Evolutionary conservation across 805 yeast species (phyloP), one percentile per base, ranked within the genome.

Genomic region (Pichia cephalocereana): DNA sequence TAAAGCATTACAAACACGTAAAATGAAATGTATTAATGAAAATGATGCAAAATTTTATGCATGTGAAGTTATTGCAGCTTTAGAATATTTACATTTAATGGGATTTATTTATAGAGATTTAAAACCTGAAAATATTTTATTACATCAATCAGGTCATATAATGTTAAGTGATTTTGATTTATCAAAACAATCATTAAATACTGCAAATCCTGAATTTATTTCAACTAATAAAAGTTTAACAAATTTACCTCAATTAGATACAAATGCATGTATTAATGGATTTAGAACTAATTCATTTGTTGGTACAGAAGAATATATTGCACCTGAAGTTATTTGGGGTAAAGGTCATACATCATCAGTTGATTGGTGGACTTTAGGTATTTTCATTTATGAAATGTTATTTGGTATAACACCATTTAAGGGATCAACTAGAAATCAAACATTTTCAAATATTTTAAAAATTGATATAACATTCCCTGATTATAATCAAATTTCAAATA

Each of bases 311-410:
- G 99, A 93, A 63, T 93, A 93, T 64, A 89, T 93, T 59, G 98
- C 99, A 0, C 99, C 99, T 0, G 99, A 93, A 61, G 99, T 93
- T 6, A 93, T 93, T 47, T 73, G 93, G 63, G 98, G 98, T 1
- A 86, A 90, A 57, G 99, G 99, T 2, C 99, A 93, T 59, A 91
- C 98, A 1, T 83, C 91, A 8, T 96, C 98, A 0, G 99, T 93
- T 17, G 99, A 93, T 65, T 93, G 99, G 99, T 93, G 99, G 99
- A 93, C 99, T 0, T 70, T 93, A 54, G 99, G 99, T 4, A 89
- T 93, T 19, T 74, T 93, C 58, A 71, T 89, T 26, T 95, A 80
- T 65, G 99, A 93, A 62, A 93, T 93, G 99, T 69, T 93, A 23
- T 90, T 80, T 65, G 98, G 98, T 1, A 85, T 88, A 9, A 93